phyloP scores from a whole-genome alignment of 805 yeast genomes.

The Suhomyces sp. region DNA sequence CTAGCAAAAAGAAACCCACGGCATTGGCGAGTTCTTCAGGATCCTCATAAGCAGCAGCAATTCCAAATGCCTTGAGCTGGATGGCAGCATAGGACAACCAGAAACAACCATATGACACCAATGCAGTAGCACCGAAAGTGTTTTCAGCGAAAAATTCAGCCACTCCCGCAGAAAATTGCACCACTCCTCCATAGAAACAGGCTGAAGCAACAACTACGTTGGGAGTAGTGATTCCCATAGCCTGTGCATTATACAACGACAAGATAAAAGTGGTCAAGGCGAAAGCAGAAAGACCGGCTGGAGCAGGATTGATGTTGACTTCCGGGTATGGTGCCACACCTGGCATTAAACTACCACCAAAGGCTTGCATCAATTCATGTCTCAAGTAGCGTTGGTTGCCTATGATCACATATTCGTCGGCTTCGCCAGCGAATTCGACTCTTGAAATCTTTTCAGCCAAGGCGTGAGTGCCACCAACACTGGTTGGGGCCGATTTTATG shows the following conservation, averaged over 20 bases:
- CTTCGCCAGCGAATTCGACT: conserved; percentile 21
- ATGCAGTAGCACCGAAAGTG: conserved; percentile 69
- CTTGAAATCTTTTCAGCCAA: neutral
- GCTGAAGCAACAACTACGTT: conserved; percentile 63
- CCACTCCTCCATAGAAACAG: conserved; percentile 69
- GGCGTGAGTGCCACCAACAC: neutral
- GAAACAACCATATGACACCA: conserved; percentile 61
- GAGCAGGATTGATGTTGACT: conserved; percentile 60
- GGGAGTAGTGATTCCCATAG: conserved; percentile 60
- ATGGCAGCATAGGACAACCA: conserved; percentile 68
- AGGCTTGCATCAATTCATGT: conserved; percentile 32
- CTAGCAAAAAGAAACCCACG: conserved; percentile 35
- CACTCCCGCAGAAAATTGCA: conserved; percentile 69
- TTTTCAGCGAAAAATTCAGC: conserved; percentile 70
- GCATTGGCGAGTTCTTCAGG: conserved; percentile 27
- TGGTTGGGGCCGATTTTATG: neutral
- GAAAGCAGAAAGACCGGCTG: conserved; percentile 71
- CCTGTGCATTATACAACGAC: conserved; percentile 59
- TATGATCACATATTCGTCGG: conserved; percentile 30
- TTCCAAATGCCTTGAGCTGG: conserved; percentile 57
- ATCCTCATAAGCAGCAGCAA: conserved; percentile 50
- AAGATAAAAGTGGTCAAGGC: conserved; percentile 67
- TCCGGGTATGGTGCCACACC: conserved; percentile 25
- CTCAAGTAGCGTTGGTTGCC: conserved; percentile 30
- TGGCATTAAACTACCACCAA: conserved; percentile 25